Conservation (phyloP, 2,329 filamentous ascomycete genomes). For the Venturia effusa region DNA sequence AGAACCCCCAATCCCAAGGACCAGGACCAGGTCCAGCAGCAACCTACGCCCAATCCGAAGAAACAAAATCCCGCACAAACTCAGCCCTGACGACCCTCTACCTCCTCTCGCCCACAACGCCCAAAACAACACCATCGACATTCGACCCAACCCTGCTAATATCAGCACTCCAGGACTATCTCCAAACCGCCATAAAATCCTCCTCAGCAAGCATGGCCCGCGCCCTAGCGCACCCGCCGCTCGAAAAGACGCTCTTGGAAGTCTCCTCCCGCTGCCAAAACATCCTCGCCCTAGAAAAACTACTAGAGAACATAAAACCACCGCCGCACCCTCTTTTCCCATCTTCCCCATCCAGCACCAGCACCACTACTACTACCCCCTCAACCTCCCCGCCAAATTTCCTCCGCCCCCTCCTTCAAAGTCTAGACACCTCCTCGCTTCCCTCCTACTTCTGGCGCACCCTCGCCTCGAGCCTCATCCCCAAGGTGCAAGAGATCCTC, state of each 20-base stretch:
- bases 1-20: background rate
- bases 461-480: constrained; percentile 65
- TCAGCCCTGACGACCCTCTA: constrained; percentile 71
- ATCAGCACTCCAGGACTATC: constrained; percentile 66
- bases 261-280: constrained; percentile 80
- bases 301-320: constrained; percentile 58
- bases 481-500: constrained; percentile 74
- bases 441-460: constrained; percentile 91
- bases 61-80: constrained; percentile 60
- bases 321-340: constrained; percentile 57
- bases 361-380: too few species aligned
- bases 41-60: constrained; percentile 55
- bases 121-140: constrained; percentile 34
- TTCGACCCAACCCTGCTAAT: constrained; percentile 63
- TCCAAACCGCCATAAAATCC: constrained; percentile 69
- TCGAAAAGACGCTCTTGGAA: constrained; percentile 74
- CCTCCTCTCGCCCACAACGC: constrained; percentile 60
- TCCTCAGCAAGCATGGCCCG: constrained; percentile 65
- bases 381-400: constrained; percentile 36
- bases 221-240: constrained; percentile 65
- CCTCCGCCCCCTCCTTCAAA: constrained; percentile 58
- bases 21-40: background rate
- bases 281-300: constrained; percentile 72
- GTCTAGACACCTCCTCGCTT: constrained; percentile 80
- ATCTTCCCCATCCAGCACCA: background rate